Evolutionary conservation across 2,329 filamentous ascomycete species (phyloP).

Genomic region (Trichoderma sp.): DNA sequence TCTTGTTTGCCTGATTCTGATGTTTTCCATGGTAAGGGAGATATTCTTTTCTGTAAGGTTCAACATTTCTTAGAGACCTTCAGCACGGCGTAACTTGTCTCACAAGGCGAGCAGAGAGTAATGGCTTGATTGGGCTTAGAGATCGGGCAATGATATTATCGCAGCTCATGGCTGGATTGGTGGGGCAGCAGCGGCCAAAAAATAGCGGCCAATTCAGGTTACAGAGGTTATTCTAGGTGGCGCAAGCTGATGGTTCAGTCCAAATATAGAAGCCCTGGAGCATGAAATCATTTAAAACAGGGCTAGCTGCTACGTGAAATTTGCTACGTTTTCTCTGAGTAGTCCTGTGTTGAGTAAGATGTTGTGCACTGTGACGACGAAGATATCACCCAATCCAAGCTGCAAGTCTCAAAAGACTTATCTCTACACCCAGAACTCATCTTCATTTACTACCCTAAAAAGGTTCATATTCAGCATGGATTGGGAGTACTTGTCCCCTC

Average conservation of each 20-base stretch:
- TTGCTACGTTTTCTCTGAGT: not conserved
- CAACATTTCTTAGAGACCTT: not conserved
- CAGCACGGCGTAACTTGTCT: not conserved
- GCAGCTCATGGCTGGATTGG: not conserved
- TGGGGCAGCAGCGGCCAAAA: not conserved
- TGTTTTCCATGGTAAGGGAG: not conserved
- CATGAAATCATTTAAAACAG: not conserved
- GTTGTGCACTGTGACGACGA: not conserved
- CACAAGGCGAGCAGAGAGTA: not conserved
- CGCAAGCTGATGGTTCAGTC: not conserved
- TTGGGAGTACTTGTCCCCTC: not conserved
- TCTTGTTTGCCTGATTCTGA: not conserved
- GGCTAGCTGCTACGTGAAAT: not conserved
- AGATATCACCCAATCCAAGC: not conserved
- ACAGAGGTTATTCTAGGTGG: not conserved
- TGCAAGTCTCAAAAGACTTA: not conserved
- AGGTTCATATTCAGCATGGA: not conserved
- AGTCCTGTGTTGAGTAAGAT: not conserved
- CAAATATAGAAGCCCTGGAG: not conserved
- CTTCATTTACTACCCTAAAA: not conserved
- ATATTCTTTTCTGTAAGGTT: not conserved
- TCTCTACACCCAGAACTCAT: not conserved
- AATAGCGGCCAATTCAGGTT: not conserved
- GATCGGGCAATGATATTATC: not conserved
- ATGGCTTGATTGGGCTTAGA: not conserved